phyloP scores from a whole-genome alignment of 441 rosid species.

The Mallotus japonicus region DNA sequence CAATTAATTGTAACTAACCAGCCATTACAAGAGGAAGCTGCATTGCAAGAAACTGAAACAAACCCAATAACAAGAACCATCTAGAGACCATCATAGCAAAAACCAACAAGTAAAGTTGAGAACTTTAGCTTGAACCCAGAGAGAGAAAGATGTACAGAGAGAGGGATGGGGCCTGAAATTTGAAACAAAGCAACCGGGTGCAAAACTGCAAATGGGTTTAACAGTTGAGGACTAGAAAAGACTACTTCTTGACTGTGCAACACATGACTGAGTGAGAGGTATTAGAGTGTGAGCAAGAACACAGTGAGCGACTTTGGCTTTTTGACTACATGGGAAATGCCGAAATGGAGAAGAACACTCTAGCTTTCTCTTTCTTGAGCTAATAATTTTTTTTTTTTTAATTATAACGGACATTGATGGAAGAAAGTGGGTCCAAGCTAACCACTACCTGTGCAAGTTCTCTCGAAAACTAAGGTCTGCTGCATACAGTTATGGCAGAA shows the following conservation, averaged over 20 bases:
- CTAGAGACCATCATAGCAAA: constrained; percentile 45
- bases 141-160: constrained; percentile 18
- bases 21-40: constrained; percentile 53
- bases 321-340: constrained; percentile 26
- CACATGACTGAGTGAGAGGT: not conserved
- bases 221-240: constrained; percentile 11
- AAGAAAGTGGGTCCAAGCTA: constrained; percentile 7
- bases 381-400: not conserved
- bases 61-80: constrained; percentile 42
- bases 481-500: not conserved
- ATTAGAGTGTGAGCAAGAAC: not conserved
- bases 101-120: constrained; percentile 27
- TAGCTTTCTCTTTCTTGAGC: not conserved
- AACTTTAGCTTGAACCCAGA: constrained; percentile 5
- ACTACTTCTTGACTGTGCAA: not conserved
- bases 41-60: constrained; percentile 43
- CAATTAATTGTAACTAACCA: constrained; percentile 37
- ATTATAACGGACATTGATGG: constrained; percentile 2
- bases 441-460: not conserved
- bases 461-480: not conserved
- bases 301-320: constrained; percentile 13
- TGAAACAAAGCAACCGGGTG: not conserved
- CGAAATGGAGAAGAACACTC: constrained; percentile 11
- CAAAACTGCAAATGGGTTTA: not conserved
- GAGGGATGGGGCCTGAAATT: no score